phyloP scores from a whole-genome alignment of 441 rosid species.

The Pelargonium australe region DNA sequence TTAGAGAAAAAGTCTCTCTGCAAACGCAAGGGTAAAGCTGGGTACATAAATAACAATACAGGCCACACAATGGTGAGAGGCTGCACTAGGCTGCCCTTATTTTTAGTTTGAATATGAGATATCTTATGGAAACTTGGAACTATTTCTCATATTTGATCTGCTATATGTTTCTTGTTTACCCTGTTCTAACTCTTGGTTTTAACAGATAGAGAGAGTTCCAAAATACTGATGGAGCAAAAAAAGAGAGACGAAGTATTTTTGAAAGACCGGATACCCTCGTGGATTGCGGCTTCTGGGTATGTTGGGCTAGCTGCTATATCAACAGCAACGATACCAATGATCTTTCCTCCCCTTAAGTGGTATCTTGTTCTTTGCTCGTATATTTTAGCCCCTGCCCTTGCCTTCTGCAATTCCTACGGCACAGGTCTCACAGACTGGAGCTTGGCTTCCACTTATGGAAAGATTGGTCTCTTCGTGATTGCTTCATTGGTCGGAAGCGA shows the following conservation, averaged over 20 bases:
- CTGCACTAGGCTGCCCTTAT: too few relatives aligned
- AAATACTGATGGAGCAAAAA: slow-evolving; percentile 45
- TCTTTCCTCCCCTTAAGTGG: slow-evolving; percentile 83
- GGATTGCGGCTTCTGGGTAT: slow-evolving; percentile 79
- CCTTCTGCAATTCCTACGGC: slow-evolving; percentile 91
- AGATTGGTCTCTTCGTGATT: slow-evolving; percentile 80
- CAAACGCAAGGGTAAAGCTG: too few relatives aligned
- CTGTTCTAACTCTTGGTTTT: slow-evolving; percentile 11
- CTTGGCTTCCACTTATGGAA: slow-evolving; percentile 74
- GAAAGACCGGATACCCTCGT: slow-evolving; percentile 68
- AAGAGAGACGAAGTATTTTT: slow-evolving; percentile 65
- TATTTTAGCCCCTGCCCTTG: slow-evolving; percentile 79
- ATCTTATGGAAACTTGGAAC: background rate
- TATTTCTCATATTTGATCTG: background rate
- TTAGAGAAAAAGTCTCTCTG: too few relatives aligned
- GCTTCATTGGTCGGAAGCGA: slow-evolving; percentile 69
- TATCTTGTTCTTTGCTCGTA: slow-evolving; percentile 73
- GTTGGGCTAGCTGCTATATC: slow-evolving; percentile 83
- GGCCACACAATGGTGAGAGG: too few relatives aligned
- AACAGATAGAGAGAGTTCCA: slow-evolving; percentile 47
- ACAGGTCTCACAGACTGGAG: slow-evolving; percentile 85
- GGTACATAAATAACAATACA: too few relatives aligned
- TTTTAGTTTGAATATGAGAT: background rate
- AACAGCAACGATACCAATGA: slow-evolving; percentile 60
- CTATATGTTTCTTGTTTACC: background rate